Base-by-base conservation (phyloP, 257 asterid genomes). In the Capsicum pubescens region DNA sequence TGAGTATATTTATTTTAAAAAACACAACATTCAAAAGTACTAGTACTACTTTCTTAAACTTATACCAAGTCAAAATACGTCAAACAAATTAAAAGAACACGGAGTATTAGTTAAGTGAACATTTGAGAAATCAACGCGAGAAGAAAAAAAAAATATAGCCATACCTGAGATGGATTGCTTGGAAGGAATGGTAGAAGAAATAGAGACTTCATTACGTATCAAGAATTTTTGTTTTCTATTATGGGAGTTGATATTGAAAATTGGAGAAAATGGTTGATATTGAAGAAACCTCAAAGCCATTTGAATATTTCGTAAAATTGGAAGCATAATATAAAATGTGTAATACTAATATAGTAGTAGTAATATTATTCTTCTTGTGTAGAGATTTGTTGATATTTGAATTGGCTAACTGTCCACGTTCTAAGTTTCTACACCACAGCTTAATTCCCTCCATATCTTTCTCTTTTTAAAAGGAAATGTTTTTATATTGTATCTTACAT, bases 251-350 rank as follows among this genome's bases (percentile, higher is more conserved):
- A 67, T 67, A 17, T 82, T 82, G 52, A 46, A 54, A 55, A 67
- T 3, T 0, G 79, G 84, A 67, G 67, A 72, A 26, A 82, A 35
- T 6, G 0, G 64, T 11, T 58, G 83, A 60, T 52, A 54, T 9
- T 13, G 77, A 39, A 2, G 50, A 57, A 67, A 57, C 44, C 60
- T 59, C 58, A 82, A 82, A 19, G 84, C 84, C 84, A 82, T 82
- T 44, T 67, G 80, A 82, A 7, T 71, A 17, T 15, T 79, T n/a
- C 17, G 35, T 35, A 16, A 12, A 80, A 80, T 80, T 12, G 0
- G 56, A 55, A 79, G 11, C 54, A 79, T 2, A 26, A 79, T 11
- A 3, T 26, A 44, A 6, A 72, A 12, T 50, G 44, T 35, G 61
- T 2, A 12, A 48, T 0, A 2, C 5, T 39, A 39, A 39, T 39